Conservation (phyloP, 2,329 filamentous ascomycete species). For the Penicillium vulpinum region DNA sequence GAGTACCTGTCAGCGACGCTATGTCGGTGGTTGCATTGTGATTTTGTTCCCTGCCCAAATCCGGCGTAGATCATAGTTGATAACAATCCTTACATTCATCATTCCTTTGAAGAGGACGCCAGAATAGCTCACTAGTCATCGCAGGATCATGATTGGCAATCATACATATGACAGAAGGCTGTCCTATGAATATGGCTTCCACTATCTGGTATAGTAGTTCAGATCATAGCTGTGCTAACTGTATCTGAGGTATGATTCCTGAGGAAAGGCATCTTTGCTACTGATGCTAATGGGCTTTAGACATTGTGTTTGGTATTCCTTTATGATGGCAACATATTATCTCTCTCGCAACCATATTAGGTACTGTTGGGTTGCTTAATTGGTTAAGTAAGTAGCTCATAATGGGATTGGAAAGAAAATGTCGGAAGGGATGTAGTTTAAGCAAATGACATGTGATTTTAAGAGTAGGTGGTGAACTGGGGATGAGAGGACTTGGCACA, state of each 20-base stretch:
- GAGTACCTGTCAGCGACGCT: neutral
- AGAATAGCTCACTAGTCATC: neutral
- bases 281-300: neutral
- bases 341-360: neutral
- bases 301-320: neutral
- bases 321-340: neutral
- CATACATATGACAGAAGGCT: neutral
- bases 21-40: neutral
- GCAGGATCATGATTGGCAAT: neutral
- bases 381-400: no score
- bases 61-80: neutral
- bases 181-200: neutral
- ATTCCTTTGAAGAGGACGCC: neutral
- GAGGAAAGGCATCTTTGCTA: neutral
- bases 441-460: neutral
- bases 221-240: neutral
- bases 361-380: no score
- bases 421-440: neutral
- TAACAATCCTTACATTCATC: neutral
- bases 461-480: neutral
- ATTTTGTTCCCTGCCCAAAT: neutral
- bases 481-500: no score
- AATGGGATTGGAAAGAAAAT: no score
- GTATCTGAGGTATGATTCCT: neutral
- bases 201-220: neutral